These are phyloP conservation scores for Aspergillus versicolor DNA, from an alignment of 2,329 filamentous ascomycete genomes.

Conservation along the genomic window DNA sequence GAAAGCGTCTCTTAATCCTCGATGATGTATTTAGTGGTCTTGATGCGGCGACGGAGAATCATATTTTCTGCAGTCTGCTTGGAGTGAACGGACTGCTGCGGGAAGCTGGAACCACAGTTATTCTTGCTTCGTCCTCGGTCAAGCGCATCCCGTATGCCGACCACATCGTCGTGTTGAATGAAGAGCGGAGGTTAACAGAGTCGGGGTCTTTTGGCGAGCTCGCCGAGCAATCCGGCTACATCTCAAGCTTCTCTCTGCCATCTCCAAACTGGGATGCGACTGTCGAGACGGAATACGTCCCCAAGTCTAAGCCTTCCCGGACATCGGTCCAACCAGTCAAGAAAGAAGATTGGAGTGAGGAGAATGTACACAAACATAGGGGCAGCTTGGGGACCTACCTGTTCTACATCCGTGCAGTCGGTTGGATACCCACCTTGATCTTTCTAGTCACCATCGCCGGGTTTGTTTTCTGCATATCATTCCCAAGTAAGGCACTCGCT, in stretches of 20 bases:
- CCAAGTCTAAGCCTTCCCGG: neutral
- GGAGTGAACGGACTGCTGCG: constrained; percentile 48
- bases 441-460: constrained; percentile 39
- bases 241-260: constrained; percentile 40
- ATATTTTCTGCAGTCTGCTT: constrained; percentile 49
- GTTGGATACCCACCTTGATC: constrained; percentile 32
- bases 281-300: neutral
- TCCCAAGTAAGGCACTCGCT: constrained; percentile 32
- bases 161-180: constrained; percentile 41
- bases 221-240: constrained; percentile 39
- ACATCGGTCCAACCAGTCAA: neutral
- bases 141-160: constrained; percentile 45
- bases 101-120: constrained; percentile 38
- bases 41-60: constrained; percentile 50
- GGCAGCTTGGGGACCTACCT: constrained; percentile 44
- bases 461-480: constrained; percentile 44
- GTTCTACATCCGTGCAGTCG: constrained; percentile 41
- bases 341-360: constrained; percentile 7
- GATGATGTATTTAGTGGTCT: constrained; percentile 54
- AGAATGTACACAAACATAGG: constrained; percentile 29
- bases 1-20: constrained; percentile 48
- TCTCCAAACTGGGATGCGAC: constrained; percentile 29
- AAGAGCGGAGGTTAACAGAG: constrained; percentile 40
- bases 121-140: constrained; percentile 41
- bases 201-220: constrained; percentile 42